Evolutionary conservation across 2,329 filamentous ascomycete genomes (phyloP).

Genomic region (Arthrobotrys pseudoclavata): DNA sequence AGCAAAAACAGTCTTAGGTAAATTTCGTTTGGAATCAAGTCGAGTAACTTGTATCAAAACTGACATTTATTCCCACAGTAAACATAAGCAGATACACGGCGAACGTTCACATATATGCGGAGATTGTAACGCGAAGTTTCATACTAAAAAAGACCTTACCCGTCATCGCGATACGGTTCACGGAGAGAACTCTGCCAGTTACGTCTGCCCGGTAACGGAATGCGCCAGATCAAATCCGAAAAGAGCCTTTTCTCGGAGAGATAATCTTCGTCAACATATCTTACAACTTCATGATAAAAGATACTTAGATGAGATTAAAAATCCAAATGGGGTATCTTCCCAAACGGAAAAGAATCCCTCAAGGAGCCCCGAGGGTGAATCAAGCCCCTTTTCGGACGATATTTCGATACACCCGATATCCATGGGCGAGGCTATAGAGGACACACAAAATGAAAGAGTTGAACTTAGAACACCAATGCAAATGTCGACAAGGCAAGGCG

Average conservation of each 20-base stretch:
- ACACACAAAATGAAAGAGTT: constrained; percentile 34
- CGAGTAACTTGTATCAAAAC: not conserved
- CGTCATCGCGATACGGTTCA: constrained; percentile 55
- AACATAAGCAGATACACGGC: constrained; percentile 57
- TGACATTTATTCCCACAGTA: constrained; percentile 23
- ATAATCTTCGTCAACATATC: constrained; percentile 54
- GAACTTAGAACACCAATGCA: constrained; percentile 45
- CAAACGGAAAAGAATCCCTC: constrained; percentile 49
- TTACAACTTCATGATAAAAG: constrained; percentile 54
- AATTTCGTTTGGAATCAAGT: not conserved
- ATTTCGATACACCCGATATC: constrained; percentile 18
- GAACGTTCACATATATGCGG: constrained; percentile 51
- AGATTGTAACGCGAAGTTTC: constrained; percentile 55
- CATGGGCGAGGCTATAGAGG: constrained; percentile 51
- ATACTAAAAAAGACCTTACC: constrained; percentile 56
- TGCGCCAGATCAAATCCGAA: constrained; percentile 47
- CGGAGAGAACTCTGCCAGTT: constrained; percentile 39
- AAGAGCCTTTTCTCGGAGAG: constrained; percentile 46
- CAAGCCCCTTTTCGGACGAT: constrained; percentile 46
- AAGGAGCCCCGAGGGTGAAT: constrained; percentile 42
- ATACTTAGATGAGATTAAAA: constrained; percentile 44
- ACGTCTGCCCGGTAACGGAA: constrained; percentile 50
- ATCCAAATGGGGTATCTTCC: constrained; percentile 24
- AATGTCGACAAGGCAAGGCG: constrained; percentile 34
- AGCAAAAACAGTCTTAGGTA: constrained; percentile 48